Evolutionary conservation across 345 rosid species (phyloP).

Genomic region (Hibiscus trionum): DNA sequence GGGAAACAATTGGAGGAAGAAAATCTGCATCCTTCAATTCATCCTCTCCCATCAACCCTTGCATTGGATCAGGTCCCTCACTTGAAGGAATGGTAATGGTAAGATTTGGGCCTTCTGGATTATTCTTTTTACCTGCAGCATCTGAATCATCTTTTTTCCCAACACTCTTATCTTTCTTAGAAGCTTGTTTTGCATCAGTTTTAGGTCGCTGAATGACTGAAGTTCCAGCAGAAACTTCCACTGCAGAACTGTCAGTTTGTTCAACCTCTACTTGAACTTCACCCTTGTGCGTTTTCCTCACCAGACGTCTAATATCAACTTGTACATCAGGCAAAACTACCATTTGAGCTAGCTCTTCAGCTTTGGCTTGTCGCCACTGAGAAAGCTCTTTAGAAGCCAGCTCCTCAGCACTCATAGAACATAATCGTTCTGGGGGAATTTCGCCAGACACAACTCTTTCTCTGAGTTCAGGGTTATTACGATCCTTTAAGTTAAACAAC

Average conservation of each 20-base stretch:
- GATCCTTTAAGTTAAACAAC: constrained; percentile 81
- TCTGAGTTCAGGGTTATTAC: constrained; percentile 74
- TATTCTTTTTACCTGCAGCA: constrained; percentile 27
- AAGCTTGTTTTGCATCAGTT: constrained; percentile 19
- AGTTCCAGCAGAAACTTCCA: constrained; percentile 53
- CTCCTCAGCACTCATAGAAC: constrained; percentile 89
- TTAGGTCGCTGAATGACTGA: constrained; percentile 26
- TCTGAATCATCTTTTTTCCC: constrained; percentile 27
- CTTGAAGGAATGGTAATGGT: constrained; percentile 51
- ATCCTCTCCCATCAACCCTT: constrained; percentile 73
- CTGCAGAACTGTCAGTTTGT: constrained; percentile 41
- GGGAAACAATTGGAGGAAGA: constrained; percentile 88
- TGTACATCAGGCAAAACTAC: constrained; percentile 74
- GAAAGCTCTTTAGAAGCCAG: constrained; percentile 92
- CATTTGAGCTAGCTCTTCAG: constrained; percentile 88
- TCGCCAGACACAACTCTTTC: constrained; percentile 72
- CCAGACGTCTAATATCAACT: constrained; percentile 65
- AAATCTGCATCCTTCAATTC: constrained; percentile 61
- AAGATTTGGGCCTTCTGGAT: constrained; percentile 21
- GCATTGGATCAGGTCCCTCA: constrained; percentile 46
- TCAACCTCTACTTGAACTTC: constrained; percentile 85
- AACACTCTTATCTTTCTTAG: constrained; percentile 14
- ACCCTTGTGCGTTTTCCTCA: constrained; percentile 91
- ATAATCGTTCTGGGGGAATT: constrained; percentile 56
- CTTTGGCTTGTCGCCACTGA: constrained; percentile 90